Percentiles rank a stretch among this genome's conserved stretches.
Evolutionary conservation across 306 rosid genomes (phyloP).

Genomic region (Castanospermum australe): DNA sequence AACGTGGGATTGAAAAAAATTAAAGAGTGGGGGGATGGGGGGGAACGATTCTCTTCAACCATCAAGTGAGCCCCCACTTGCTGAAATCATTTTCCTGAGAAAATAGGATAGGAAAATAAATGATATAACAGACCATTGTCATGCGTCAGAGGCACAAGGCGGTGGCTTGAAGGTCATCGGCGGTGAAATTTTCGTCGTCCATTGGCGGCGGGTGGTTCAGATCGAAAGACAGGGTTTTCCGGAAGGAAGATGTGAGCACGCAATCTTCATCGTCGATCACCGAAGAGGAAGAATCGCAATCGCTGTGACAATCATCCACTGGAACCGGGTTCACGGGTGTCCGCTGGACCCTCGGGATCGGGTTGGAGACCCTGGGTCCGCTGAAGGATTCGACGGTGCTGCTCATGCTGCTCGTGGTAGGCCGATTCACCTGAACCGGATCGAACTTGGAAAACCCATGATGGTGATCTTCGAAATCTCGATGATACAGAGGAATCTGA

Average conservation of each 20-base stretch:
- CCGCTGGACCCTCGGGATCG: slow-evolving; percentile 26
- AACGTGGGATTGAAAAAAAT: slow-evolving; percentile 6
- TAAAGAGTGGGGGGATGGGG: background rate
- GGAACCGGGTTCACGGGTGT: slow-evolving; percentile 37
- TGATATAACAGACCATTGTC: background rate
- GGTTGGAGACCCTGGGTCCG: slow-evolving; percentile 58
- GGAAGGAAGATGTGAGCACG: slow-evolving; percentile 57
- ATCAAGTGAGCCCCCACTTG: slow-evolving; percentile 27
- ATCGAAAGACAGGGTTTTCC: slow-evolving; percentile 65
- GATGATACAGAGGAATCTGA: slow-evolving; percentile 35
- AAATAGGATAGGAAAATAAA: slow-evolving; percentile 27
- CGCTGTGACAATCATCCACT: slow-evolving; percentile 77
- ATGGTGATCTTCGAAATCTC: slow-evolving; percentile 18
- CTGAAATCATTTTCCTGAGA: slow-evolving; percentile 39
- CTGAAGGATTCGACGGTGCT: slow-evolving; percentile 91
- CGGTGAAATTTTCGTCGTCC: slow-evolving; percentile 32
- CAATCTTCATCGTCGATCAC: slow-evolving; percentile 73
- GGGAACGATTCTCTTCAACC: slow-evolving; percentile 28
- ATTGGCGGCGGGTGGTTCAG: slow-evolving; percentile 74
- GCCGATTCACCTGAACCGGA: slow-evolving; percentile 48
- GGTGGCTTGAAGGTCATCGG: slow-evolving; percentile 55
- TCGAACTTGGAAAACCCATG: slow-evolving; percentile 45
- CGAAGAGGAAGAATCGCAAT: slow-evolving; percentile 87
- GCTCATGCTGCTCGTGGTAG: slow-evolving; percentile 84
- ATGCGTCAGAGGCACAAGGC: slow-evolving; percentile 55